phyloP scores from a whole-genome alignment of 148 eudicot genomes.

The Rheum nobile region DNA sequence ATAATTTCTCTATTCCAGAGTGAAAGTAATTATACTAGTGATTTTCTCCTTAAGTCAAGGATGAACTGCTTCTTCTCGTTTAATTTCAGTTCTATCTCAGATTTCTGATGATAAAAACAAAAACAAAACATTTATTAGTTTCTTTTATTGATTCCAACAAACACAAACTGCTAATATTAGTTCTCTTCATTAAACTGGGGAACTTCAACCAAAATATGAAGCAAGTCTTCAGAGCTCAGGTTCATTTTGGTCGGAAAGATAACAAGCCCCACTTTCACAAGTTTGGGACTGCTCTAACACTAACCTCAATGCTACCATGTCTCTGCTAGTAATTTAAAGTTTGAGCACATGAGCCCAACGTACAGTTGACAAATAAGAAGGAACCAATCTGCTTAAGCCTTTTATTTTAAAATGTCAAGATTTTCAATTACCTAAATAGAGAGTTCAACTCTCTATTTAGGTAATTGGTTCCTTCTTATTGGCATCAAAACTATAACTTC shows the following conservation, averaged over 20 bases:
- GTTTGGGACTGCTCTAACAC: neutral
- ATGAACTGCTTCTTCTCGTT: slow-evolving; percentile 50
- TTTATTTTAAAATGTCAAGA: too few species aligned
- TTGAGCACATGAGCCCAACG: neutral
- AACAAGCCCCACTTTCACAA: neutral
- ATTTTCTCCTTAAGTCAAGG: slow-evolving; percentile 45
- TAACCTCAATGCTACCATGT: neutral
- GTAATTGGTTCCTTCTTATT: neutral
- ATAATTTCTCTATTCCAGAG: neutral
- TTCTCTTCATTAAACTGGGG: neutral
- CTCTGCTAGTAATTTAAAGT: neutral
- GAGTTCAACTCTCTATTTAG: neutral
- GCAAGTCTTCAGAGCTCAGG: neutral
- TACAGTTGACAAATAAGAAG: neutral
- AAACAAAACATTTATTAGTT: neutral
- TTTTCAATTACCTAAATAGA: neutral
- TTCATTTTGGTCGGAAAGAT: neutral
- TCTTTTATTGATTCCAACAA: neutral
- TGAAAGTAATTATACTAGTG: slow-evolving; percentile 30
- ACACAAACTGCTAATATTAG: neutral
- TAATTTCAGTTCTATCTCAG: slow-evolving; percentile 43
- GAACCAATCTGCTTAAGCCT: neutral
- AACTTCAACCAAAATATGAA: neutral
- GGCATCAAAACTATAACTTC: neutral
- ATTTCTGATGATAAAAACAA: slow-evolving; percentile 32